These are phyloP conservation scores for Mortierella sp. DNA, from an alignment of 371 early-diverging fungal genomes.

Conservation along the genomic window DNA sequence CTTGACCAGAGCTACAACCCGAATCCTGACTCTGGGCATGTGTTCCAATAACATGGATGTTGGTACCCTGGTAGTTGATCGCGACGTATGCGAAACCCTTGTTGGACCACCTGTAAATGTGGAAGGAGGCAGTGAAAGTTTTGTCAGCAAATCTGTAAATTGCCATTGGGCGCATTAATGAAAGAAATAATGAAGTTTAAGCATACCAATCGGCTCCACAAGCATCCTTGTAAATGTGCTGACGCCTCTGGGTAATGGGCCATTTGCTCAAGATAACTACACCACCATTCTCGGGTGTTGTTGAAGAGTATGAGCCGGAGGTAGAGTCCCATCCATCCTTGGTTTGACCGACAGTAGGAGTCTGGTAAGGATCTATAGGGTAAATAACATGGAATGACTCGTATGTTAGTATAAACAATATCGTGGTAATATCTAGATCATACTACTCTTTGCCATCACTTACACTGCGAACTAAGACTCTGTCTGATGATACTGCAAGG, in stretches of 20 bases:
- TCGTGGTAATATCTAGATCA: neutral
- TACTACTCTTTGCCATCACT: slow-evolving; percentile 1
- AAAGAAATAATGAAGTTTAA: neutral
- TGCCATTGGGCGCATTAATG: neutral
- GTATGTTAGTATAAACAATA: too few relatives aligned
- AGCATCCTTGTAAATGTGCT: slow-evolving; percentile 37
- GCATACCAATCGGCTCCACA: slow-evolving; percentile 53
- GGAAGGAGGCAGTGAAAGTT: neutral
- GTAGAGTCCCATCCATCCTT: slow-evolving; percentile 54
- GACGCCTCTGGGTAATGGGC: slow-evolving; percentile 46
- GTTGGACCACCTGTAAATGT: slow-evolving; percentile 31
- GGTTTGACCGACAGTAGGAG: slow-evolving; percentile 41
- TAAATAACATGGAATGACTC: neutral
- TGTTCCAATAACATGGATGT: slow-evolving; percentile 48
- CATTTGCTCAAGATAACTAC: slow-evolving; percentile 50
- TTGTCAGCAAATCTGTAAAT: neutral
- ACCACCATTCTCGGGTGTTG: slow-evolving; percentile 43
- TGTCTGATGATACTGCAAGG: slow-evolving; percentile 24
- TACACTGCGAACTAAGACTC: slow-evolving; percentile 44
- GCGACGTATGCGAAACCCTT: slow-evolving; percentile 51
- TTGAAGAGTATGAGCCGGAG: slow-evolving; percentile 35
- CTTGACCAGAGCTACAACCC: slow-evolving; percentile 25
- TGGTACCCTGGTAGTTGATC: slow-evolving; percentile 34
- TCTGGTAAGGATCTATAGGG: slow-evolving; percentile 41
- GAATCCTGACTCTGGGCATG: slow-evolving; percentile 45